A percentile compares a stretch with the other conserved stretches of the same genome.
These are phyloP conservation scores for Penicillium riverlandense DNA, from an alignment of 495 filamentous ascomycete genomes.

Conservation along the genomic window DNA sequence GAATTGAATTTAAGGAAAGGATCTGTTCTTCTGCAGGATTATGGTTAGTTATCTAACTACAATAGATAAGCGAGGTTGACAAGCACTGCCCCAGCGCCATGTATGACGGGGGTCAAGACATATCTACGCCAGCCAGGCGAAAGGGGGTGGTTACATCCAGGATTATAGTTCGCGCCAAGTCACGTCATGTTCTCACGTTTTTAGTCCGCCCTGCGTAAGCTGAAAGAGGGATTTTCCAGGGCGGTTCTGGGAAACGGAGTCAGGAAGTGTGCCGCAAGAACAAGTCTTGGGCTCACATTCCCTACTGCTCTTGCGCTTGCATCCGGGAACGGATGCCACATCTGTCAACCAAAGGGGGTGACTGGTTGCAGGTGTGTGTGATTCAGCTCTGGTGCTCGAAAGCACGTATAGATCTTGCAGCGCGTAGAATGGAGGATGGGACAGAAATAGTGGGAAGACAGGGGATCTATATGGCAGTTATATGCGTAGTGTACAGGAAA, in stretches of 20 bases:
- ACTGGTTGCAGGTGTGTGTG: slow-evolving; percentile 26
- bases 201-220: slow-evolving; percentile 47
- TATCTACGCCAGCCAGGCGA: too few relatives aligned
- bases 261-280: slow-evolving; percentile 29
- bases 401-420: slow-evolving; percentile 31
- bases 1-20: too few relatives aligned
- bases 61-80: too few relatives aligned
- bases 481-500: slow-evolving; percentile 22
- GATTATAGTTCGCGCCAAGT: not conserved
- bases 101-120: too few relatives aligned
- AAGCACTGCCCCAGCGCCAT: too few relatives aligned
- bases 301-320: slow-evolving; percentile 35
- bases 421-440: slow-evolving; percentile 4
- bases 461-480: slow-evolving; percentile 5
- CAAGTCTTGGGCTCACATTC: slow-evolving; percentile 27
- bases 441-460: slow-evolving; percentile 3
- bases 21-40: too few relatives aligned
- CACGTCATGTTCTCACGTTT: slow-evolving; percentile 39
- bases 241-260: slow-evolving; percentile 45
- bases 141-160: too few relatives aligned
- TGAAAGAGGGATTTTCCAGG: slow-evolving; percentile 24
- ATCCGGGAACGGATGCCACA: slow-evolving; percentile 18
- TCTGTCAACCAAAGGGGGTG: slow-evolving; percentile 16
- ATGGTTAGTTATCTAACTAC: too few relatives aligned
- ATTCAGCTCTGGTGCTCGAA: slow-evolving; percentile 29